Evolutionary conservation across 176 grass and related monocot species (phyloP).

Genomic region (Juncus inflexus): DNA sequence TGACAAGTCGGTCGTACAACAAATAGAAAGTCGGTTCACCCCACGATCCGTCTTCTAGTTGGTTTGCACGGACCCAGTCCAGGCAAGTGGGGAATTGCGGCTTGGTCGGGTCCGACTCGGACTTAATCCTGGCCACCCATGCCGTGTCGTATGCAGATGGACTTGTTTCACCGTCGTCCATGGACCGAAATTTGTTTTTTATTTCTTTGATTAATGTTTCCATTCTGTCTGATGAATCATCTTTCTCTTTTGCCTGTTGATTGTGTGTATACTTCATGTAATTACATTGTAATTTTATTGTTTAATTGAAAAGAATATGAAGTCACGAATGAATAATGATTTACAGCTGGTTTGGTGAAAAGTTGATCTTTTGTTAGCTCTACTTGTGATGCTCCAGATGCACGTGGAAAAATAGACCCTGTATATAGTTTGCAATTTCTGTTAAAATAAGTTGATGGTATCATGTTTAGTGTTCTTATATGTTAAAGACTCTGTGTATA

Average conservation of each 20-base stretch:
- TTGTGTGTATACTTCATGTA: too few species aligned
- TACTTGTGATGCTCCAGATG: too few species aligned
- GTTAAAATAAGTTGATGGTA: too few species aligned
- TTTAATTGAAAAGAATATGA: too few species aligned
- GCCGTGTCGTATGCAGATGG: constrained; percentile 40
- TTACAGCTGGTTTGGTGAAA: too few species aligned
- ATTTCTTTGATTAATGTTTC: constrained; percentile 21
- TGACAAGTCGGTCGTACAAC: constrained; percentile 29
- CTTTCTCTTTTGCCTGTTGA: background rate
- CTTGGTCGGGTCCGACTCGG: constrained; percentile 15
- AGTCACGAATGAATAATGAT: too few species aligned
- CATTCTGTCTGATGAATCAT: background rate
- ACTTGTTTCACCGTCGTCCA: constrained; percentile 29
- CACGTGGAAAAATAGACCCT: too few species aligned
- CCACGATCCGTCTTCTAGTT: constrained; percentile 32
- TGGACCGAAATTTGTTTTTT: constrained; percentile 16
- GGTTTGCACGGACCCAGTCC: constrained; percentile 31
- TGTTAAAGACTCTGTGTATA: too few species aligned
- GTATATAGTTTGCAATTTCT: too few species aligned
- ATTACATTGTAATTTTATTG: too few species aligned
- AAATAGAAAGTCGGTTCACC: constrained; percentile 25
- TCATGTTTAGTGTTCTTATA: too few species aligned
- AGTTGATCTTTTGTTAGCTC: too few species aligned
- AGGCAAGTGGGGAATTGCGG: constrained; percentile 28
- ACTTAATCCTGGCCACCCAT: constrained; percentile 36